phyloP scores from a whole-genome alignment of 768 basidiomycete species.

The Dentipellis sp. region DNA sequence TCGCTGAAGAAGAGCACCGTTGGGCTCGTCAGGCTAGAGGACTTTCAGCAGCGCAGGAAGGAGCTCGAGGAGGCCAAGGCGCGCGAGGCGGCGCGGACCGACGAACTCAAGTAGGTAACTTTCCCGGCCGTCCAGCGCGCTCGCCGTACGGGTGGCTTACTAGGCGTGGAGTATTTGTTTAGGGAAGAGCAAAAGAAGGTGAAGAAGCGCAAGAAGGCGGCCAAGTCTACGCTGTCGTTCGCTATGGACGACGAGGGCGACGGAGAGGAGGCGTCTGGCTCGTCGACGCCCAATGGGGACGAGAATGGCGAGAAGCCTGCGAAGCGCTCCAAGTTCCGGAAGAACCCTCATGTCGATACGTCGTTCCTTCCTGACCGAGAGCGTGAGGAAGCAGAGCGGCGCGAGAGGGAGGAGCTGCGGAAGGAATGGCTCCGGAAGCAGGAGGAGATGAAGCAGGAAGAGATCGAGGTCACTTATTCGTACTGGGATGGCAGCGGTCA shows the following conservation, averaged over 20 bases:
- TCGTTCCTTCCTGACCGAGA: slow-evolving; percentile 98
- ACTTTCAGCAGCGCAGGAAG: slow-evolving; percentile 83
- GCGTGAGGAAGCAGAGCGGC: slow-evolving; percentile 86
- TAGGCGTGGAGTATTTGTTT: slow-evolving; percentile 74
- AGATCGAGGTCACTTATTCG: slow-evolving; percentile 89
- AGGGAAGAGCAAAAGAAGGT: slow-evolving; percentile 78
- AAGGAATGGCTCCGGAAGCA: slow-evolving; percentile 80
- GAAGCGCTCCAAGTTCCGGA: slow-evolving; percentile 77
- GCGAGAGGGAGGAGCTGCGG: slow-evolving; percentile 79
- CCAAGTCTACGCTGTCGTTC: slow-evolving; percentile 87
- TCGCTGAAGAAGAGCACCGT: slow-evolving; percentile 84
- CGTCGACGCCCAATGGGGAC: slow-evolving; percentile 26
- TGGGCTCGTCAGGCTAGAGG: slow-evolving; percentile 84
- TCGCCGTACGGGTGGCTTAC: slow-evolving; percentile 46
- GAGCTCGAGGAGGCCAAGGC: slow-evolving; percentile 89
- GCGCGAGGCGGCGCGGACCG: slow-evolving; percentile 77
- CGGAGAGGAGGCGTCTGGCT: slow-evolving; percentile 27
- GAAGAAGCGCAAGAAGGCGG: slow-evolving; percentile 90
- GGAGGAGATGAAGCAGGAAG: slow-evolving; percentile 57
- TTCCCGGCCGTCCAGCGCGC: slow-evolving; percentile 17
- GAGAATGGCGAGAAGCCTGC: slow-evolving; percentile 32
- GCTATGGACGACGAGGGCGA: slow-evolving; percentile 77
- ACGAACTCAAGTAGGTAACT: slow-evolving; percentile 75
- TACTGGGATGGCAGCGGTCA: slow-evolving; percentile 99
- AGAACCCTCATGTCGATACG: slow-evolving; percentile 95